Conservation (phyloP, 2,329 filamentous ascomycete genomes). For the Didymella arachidicola region DNA sequence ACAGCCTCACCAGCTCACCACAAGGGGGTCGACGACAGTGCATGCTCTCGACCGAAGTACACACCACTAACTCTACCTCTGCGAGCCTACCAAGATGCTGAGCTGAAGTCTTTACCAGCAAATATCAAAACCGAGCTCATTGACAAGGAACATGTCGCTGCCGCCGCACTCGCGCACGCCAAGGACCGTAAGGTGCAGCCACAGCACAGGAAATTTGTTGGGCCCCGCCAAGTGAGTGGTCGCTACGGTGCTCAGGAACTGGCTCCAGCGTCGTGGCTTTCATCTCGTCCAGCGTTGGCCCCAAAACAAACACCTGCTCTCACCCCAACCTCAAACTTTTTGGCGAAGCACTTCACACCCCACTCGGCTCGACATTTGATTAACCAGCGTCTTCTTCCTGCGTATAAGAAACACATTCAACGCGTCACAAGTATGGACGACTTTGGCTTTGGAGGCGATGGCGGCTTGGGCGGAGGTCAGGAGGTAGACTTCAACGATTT, state of each 20-base stretch:
- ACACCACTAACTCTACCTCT: neutral
- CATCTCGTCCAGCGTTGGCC: slow-evolving; percentile 21
- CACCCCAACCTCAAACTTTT: slow-evolving; percentile 5
- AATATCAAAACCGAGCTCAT: neutral
- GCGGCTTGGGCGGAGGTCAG: neutral
- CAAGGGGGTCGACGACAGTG: neutral
- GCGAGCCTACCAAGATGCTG: neutral
- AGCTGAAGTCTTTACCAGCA: neutral
- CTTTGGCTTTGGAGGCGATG: neutral
- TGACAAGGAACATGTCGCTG: neutral
- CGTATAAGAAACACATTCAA: neutral
- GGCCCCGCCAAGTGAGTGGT: neutral
- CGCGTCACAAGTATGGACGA: slow-evolving; percentile 3
- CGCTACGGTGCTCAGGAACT: neutral
- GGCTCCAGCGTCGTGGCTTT: slow-evolving; percentile 16
- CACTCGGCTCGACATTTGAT: neutral
- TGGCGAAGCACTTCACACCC: neutral
- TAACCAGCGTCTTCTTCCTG: neutral
- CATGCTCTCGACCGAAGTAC: neutral
- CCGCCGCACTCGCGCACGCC: neutral
- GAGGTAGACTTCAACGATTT: neutral
- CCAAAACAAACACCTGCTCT: slow-evolving; percentile 2
- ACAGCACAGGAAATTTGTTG: slow-evolving; percentile 4
- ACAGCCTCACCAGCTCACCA: neutral
- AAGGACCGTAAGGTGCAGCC: slow-evolving; percentile 14